Conservation (phyloP, 805 yeast genomes). For the Maudiozyma saulgeensis region DNA sequence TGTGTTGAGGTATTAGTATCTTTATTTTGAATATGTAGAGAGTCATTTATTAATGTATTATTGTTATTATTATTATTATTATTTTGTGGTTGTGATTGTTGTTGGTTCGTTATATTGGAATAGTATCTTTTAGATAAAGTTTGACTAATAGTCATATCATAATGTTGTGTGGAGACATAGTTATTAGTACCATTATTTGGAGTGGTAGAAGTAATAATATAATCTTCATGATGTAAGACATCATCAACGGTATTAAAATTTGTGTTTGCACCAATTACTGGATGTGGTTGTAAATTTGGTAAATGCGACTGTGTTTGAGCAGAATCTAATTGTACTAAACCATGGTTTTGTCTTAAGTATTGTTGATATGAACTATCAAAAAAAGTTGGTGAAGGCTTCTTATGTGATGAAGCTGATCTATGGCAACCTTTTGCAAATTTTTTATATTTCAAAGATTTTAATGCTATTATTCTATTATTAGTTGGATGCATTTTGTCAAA, state of each 20-base stretch:
- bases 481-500: constrained; percentile 1
- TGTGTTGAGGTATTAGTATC: neutral
- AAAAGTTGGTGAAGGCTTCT: constrained; percentile 26
- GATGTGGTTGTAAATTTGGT: constrained; percentile 24
- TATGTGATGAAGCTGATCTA: constrained; percentile 21
- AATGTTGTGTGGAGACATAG: neutral
- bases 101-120: constrained; percentile 2
- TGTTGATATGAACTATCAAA: constrained; percentile 36
- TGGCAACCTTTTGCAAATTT: constrained; percentile 30
- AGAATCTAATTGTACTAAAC: constrained; percentile 22
- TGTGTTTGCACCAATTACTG: constrained; percentile 29
- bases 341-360: constrained; percentile 31
- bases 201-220: no score
- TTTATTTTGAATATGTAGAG: neutral
- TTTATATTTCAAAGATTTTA: constrained; percentile 34
- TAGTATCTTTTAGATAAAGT: constrained; percentile 4
- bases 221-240: constrained; percentile 6
- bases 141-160: neutral
- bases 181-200: neutral
- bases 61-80: neutral
- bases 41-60: neutral
- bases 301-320: neutral
- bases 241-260: constrained; percentile 26
- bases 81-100: neutral
- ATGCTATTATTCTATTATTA: constrained; percentile 26